A percentile compares a stretch with the other conserved stretches of the same genome.
Conservation (phyloP, 495 filamentous ascomycete species). For the Podospora anserina region DNA sequence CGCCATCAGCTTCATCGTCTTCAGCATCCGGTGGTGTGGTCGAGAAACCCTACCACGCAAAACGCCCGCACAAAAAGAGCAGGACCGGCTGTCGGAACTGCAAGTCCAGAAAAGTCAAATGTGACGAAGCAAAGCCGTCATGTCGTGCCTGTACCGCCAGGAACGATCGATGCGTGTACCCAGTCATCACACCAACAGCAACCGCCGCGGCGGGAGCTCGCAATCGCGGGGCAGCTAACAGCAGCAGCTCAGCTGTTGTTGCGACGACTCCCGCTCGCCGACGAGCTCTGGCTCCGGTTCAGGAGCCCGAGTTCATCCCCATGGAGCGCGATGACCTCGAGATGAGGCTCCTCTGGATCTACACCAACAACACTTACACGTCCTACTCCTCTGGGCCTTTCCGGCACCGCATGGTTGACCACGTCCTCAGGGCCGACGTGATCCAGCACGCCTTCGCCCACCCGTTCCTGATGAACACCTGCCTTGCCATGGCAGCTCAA, state of each 20-base stretch:
- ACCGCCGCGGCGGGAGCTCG: neutral
- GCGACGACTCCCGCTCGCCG: neutral
- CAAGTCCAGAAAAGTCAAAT: conserved; percentile 48
- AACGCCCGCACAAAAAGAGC: conserved; percentile 52
- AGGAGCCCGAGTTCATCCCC: conserved; percentile 40
- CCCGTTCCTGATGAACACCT: conserved; percentile 49
- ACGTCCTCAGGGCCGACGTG: conserved; percentile 41
- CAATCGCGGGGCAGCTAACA: neutral
- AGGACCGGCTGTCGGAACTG: conserved; percentile 50
- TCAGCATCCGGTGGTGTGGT: neutral
- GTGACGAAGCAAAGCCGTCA: conserved; percentile 48
- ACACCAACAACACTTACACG: conserved; percentile 34
- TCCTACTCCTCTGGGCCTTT: conserved; percentile 39
- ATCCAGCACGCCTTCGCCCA: conserved; percentile 46
- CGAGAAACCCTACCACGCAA: conserved; percentile 42
- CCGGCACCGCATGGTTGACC: conserved; percentile 30
- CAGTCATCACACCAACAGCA: neutral
- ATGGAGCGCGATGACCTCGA: conserved; percentile 30
- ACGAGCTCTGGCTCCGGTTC: conserved; percentile 22
- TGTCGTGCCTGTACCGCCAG: conserved; percentile 46
- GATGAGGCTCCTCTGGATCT: conserved; percentile 46
- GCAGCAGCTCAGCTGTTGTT: neutral
- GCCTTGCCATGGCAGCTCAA: conserved; percentile 47
- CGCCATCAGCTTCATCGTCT: neutral
- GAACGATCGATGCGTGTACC: conserved; percentile 45